phyloP scores from a whole-genome alignment of 2,329 filamentous ascomycete genomes.

The Ceratocystiopsis sp. region DNA sequence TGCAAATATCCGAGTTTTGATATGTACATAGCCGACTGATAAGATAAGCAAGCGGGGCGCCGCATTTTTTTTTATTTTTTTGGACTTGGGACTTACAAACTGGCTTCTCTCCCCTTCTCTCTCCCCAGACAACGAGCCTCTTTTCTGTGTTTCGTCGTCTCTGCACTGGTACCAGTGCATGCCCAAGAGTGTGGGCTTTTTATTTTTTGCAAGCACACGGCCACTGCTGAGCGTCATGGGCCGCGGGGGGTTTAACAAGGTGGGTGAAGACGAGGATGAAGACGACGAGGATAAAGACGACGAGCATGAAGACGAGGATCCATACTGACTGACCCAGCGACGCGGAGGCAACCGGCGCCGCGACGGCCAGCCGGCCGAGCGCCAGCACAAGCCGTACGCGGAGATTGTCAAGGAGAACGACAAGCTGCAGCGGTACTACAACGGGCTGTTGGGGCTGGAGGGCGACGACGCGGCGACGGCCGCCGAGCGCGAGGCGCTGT shows the following conservation, averaged over 20 bases:
- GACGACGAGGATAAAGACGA: not conserved
- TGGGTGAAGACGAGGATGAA: not conserved
- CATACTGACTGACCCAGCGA: slow-evolving; percentile 7
- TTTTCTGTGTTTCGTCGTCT: not conserved
- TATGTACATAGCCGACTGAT: not conserved
- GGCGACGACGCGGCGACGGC: slow-evolving; percentile 21
- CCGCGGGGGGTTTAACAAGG: slow-evolving; percentile 10
- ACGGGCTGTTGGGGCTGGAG: slow-evolving; percentile 55
- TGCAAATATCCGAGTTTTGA: slow-evolving; percentile 1
- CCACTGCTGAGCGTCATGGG: slow-evolving; percentile 6
- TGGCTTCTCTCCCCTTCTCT: not conserved
- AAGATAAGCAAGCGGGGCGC: not conserved
- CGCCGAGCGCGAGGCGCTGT: slow-evolving; percentile 65
- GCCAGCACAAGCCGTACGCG: slow-evolving; percentile 28
- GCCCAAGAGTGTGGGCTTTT: too few relatives aligned
- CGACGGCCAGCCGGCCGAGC: slow-evolving; percentile 16
- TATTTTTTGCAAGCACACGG: not conserved
- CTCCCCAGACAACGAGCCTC: too few relatives aligned
- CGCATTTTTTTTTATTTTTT: too few relatives aligned
- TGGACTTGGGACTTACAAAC: too few relatives aligned
- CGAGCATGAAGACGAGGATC: not conserved
- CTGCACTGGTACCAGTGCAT: too few relatives aligned
- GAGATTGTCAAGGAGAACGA: slow-evolving; percentile 65
- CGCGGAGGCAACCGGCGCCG: slow-evolving; percentile 19
- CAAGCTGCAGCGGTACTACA: slow-evolving; percentile 75